A percentile compares a stretch with the other conserved stretches of the same genome.
These are phyloP conservation scores for Colletotrichum orchidophilum DNA, from an alignment of 2,329 filamentous ascomycete genomes.

Conservation along the genomic window DNA sequence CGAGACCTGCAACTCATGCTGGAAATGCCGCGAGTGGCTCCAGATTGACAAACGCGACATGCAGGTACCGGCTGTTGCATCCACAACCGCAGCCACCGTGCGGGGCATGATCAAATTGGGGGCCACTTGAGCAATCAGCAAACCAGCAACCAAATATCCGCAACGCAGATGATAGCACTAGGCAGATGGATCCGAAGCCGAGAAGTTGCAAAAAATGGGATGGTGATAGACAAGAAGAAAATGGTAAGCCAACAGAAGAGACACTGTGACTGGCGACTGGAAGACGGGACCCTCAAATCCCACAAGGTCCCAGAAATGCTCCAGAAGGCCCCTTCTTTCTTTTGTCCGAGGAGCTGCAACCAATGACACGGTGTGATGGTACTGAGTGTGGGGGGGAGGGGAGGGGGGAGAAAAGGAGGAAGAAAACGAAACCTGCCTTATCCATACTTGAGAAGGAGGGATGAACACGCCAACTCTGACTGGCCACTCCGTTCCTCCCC, in stretches of 20 bases:
- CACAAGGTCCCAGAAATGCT: background rate
- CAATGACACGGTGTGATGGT: constrained; percentile 6
- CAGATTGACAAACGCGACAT: constrained; percentile 24
- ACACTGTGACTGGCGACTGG: background rate
- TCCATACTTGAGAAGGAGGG: background rate
- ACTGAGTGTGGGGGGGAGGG: background rate
- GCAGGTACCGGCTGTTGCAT: constrained; percentile 27
- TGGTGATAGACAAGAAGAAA: background rate
- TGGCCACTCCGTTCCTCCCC: background rate
- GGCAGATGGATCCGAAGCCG: background rate
- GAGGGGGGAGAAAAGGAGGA: background rate
- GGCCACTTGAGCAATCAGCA: background rate
- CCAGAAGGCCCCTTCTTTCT: constrained; percentile 1
- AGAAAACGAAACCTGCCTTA: background rate
- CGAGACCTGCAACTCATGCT: background rate
- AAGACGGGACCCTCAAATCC: background rate
- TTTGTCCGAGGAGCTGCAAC: constrained; percentile 16
- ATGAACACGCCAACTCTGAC: background rate
- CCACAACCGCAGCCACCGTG: background rate
- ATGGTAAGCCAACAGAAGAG: background rate
- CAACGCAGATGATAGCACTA: background rate
- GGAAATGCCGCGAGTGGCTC: constrained; percentile 29
- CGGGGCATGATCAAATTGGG: background rate
- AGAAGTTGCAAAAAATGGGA: background rate
- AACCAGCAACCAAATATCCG: background rate